Evolutionary conservation across 2,329 filamentous ascomycete genomes (phyloP), one percentile per base, ranked within the genome.

Genomic region (Aspergillus quadrilineatus): DNA sequence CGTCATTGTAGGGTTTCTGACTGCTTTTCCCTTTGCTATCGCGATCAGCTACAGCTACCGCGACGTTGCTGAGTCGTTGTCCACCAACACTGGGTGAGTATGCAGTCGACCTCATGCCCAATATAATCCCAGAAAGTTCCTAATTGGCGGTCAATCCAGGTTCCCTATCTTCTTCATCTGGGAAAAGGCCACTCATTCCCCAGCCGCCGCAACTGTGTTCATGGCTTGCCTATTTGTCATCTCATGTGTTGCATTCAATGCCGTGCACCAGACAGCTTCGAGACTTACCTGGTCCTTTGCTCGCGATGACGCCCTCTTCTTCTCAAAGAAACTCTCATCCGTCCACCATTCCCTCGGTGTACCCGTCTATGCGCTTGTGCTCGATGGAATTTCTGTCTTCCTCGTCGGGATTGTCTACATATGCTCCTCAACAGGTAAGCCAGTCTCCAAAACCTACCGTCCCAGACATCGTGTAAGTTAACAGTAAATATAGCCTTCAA

Each of bases 191-290:
- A 63, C 61, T 4, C 53, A 47, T 44, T 65, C 60, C 42, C 63
- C 64, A 6, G 39, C 4, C 1, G 39, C n/a, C n/a, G 39, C 39
- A 15, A 42, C 15, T 8, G 39, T 42, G 6, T 22, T 42, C 15
- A 22, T 22, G 12, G 9, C 39, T 10, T 42, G 39, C 15, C 39
- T 42, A 2, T 9, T 42, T 10, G 17, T 10, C 7, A 47, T 15
- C 17, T 5, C n/a, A 15, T 10, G 9, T 22, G 6, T 42, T 15
- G 7, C n/a, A 15, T 15, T 4, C 10, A 9, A 15, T 5, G n/a
- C n/a, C 8, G 17, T 42, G 39, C 63, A 66, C 42, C 64, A 66
- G 28, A 70, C 69, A 6, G 61, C 68, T 36, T 70, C 68, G 15
- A 64, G 69, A 50, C 63, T 70, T 52, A 68, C 67, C 39, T 42